Base-by-base conservation (phyloP, 371 early-diverging fungal genomes). In the Mucor mucedo region DNA sequence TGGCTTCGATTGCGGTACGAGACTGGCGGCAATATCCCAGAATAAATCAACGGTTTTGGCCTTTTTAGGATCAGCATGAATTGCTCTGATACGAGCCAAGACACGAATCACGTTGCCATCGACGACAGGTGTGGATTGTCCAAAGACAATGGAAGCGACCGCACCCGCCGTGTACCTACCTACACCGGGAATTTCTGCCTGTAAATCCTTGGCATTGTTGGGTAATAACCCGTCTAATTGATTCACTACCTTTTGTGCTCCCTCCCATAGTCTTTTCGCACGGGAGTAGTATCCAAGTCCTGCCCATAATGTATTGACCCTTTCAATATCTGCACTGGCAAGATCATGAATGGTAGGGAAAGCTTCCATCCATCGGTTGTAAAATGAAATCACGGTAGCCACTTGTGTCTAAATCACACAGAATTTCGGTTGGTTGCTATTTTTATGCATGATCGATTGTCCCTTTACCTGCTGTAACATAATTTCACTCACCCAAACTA, bases 21-120 rank as follows among this genome's bases (percentile, higher is more conserved):
- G 52, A n/a, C 65, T 65, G 32, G 71, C 76, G 2, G 93, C 91
- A 27, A 89, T 73, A 9, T 75, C 67, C 92, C 92, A 93, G 57
- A 87, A 80, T 45, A 84, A 64, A 16, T 80, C 84, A 0, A 89
- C 75, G 3, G 80, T 77, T 9, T 70, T 78, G 45, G 86, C 83
- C 49, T 78, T 78, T 64, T 91, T 91, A 6, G 88, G 83, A 63
- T 93, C 93, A 1, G 83, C 88, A n/a, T 85, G 85, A 57, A 92
- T 77, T 1, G 91, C 91, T 38, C 88, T 75, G 54, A 87, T 60
- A 10, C 95, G 76, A 5, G 92, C 75, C 13, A 91, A 59, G 0
- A 94, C 92, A 14, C 95, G 87, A 28, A 89, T 80, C 2, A 94
- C 92, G 71, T 94, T 94, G 9, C 93, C 93, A 67, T 94, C 95